Evolutionary conservation across 441 rosid genomes (phyloP), one percentile per base, ranked within the genome.

Genomic region (Gossypium davidsonii): DNA sequence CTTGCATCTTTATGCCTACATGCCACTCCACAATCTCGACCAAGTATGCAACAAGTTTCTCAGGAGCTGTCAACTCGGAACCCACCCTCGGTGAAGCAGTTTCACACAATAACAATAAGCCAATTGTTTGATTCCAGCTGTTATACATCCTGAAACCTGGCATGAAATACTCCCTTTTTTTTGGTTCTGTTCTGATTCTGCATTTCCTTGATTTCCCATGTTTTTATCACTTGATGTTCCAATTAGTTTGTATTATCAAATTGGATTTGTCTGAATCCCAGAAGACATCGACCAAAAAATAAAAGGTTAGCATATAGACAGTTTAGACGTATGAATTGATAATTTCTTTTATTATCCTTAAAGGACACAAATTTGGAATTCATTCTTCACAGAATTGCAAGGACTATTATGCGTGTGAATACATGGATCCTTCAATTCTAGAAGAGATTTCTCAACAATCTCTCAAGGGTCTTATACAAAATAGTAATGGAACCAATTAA

Each of bases 361-460:
- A 3, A 34, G 28, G 37, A 68, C 48, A 68, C 14, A 23, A 4
- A 46, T 46, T n/a, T 48, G n/a, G 56, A 26, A n/a, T 10, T 15
- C 5, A 18, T 34, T 70, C 48, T 18, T 11, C 15, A 20, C 37
- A 70, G 60, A 70, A 17, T 55, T 12, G 52, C 49, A 55, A n/a
- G 17, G 17, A 28, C 3, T 10, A 28, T 5, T 46, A 4, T 1
- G 2, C 2, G 56, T 60, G 6, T 46, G 56, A 70, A 73, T 28
- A 73, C 64, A 77, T 58, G 73, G 67, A 59, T 53, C 68, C 59
- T 53, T 53, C 72, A 76, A 76, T 53, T 15, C 8, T 51, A 71
- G 4, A 53, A 31, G 12, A 66, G 66, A 25, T 23, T 51, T 42
- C 42, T 66, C 18, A 23, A 15, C 53, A 70, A 34, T 66, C 73